Base-by-base conservation (phyloP, 495 filamentous ascomycete species). In the Talaromyces liani region DNA sequence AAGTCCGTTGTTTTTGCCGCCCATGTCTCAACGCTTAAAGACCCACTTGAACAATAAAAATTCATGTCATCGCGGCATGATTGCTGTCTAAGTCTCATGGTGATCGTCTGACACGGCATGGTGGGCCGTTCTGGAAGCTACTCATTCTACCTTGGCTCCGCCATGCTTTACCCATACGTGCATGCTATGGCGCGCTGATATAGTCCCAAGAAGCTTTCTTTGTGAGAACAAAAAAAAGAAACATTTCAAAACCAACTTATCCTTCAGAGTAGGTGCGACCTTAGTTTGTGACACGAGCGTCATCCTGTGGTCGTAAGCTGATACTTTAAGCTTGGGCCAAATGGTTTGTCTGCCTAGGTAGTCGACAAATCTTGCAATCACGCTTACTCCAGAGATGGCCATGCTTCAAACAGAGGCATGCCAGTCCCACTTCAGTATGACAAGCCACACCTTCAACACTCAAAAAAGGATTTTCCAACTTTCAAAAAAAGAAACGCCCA, bases 351-450 rank as follows among this genome's bases (percentile, higher is more conserved):
- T 54, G 16, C 12, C 49, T 14, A 55, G 51, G 22, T 24, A 55
- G 20, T 55, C 25, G 56, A 58, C 56, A 58, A 20, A 58, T 58
- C 56, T 56, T 56, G 22, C 22, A 56, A 29, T 24, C 27, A 31
- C 53, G 12, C 22, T 27, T 27, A 25, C 59, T 61, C 59, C 24
- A 49, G 10, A 61, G 59, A 49, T 61, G 41, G 41, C 34, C 24
- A 33, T 27, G 34, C 60, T 65, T 41, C 64, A 59, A 64, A 58
- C 53, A 58, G 57, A 49, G 31, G 53, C 45, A 41, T 53, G 36
- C 20, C 12, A 59, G 63, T 60, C 60, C 56, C 56, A 58, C 63
- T 59, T 33, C 31, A 51, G 63, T 64, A 54, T 33, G 63, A 64
- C 63, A 58, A 59, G 34, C 36, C n/a, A 27, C 63, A 59, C 22